Base-by-base conservation (phyloP, 164 flowering plant genomes). In the Aristolochia californica region DNA sequence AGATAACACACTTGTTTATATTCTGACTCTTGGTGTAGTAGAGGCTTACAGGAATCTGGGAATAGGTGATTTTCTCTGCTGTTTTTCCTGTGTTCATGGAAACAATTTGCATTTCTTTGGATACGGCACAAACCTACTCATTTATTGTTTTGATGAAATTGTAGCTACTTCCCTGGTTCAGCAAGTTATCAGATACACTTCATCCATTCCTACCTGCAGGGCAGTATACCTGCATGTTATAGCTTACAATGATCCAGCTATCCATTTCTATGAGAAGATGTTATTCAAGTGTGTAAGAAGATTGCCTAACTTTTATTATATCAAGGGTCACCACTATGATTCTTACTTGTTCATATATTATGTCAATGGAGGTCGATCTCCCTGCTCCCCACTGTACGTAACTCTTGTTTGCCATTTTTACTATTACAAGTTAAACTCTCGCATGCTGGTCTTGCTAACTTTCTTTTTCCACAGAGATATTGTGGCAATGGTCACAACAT, bases 211-310 rank as follows among this genome's bases (percentile, higher is more conserved):
- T 49, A 72, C 79, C 12, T 93, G 99, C 69, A 74, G 71, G 63
- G 99, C 87, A 59, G 90, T 85, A 57, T 93, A 93, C 73, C 72
- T 93, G 78, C 99, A 93, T 61, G 99, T 93, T 26, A 84, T 93
- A 61, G 75, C 91, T 40, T 85, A 85, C 68, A 93, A 93, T 69
- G 76, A 70, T 60, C 72, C 97, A 17, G 99, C 99, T 43, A 93
- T 93, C 50, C 75, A 65, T 67, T 71, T 93, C 73, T 89, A 93
- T 74, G 50, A 80, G 72, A 93, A 85, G 74, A 81, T 87, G 95
- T 75, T 78, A 51, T 93, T 93, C 76, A 79, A 71, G 68, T 93
- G 91, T 58, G 55, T 87, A 14, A 67, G 83, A 62, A 77, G 83
- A 74, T 71, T 93, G 60, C 71, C 64, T 26, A 77, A 76, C 16